Percentiles rank a stretch among this genome's conserved stretches.
phyloP scores from a whole-genome alignment of 208 protist species.

The Phytomonas serpens region DNA sequence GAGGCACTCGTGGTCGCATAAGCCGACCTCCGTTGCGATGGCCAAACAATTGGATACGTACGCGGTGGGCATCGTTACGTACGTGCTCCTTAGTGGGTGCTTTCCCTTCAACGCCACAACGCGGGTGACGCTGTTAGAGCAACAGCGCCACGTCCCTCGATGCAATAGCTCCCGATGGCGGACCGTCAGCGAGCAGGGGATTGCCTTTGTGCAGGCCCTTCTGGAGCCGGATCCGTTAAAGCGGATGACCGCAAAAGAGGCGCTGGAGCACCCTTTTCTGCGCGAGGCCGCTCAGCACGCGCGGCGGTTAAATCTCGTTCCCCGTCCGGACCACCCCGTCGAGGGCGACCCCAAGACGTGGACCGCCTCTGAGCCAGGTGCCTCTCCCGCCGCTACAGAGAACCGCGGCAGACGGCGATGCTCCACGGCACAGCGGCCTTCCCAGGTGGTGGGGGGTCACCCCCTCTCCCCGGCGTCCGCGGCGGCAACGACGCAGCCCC shows the following conservation, averaged over 20 bases:
- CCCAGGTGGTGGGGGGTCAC: neutral
- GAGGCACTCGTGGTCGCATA: slow-evolving; percentile 29
- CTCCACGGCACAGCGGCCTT: neutral
- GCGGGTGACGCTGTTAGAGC: slow-evolving; percentile 42
- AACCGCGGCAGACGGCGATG: neutral
- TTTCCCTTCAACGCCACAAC: slow-evolving; percentile 75
- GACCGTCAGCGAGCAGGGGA: slow-evolving; percentile 44
- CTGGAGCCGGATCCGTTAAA: slow-evolving; percentile 51
- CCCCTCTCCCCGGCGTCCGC: neutral
- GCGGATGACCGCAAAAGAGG: slow-evolving; percentile 38
- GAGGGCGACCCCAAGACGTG: neutral
- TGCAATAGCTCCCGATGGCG: slow-evolving; percentile 58
- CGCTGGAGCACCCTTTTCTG: slow-evolving; percentile 64
- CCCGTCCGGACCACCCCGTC: neutral
- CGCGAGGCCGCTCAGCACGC: slow-evolving; percentile 28
- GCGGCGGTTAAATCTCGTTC: slow-evolving; percentile 46
- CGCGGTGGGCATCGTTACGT: slow-evolving; percentile 63
- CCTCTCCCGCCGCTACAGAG: neutral
- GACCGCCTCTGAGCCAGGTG: neutral
- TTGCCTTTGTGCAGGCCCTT: slow-evolving; percentile 56
- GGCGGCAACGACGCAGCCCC: neutral
- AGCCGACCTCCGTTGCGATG: slow-evolving; percentile 29
- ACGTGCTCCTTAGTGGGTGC: slow-evolving; percentile 76
- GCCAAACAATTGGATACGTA: slow-evolving; percentile 69
- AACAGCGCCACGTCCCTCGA: slow-evolving; percentile 56